phyloP scores from a whole-genome alignment of 202 grass and related monocot species.

The Dendrocalamus latiflorus region DNA sequence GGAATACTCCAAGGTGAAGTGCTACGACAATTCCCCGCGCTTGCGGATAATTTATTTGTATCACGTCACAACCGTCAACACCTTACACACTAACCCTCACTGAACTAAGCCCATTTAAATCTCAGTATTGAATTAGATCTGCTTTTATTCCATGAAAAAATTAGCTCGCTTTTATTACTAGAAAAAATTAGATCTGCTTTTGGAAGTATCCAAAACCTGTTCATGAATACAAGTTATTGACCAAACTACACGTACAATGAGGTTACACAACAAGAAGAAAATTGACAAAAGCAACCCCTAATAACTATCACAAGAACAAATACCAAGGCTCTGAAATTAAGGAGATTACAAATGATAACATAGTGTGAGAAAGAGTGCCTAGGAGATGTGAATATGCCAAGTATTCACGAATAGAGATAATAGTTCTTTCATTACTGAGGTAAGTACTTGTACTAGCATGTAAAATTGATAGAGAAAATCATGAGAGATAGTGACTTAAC shows the following conservation, averaged over 20 bases:
- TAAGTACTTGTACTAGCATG: background rate
- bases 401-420: background rate
- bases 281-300: background rate
- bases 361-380: background rate
- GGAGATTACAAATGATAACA: background rate
- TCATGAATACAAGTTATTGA: background rate
- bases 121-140: background rate
- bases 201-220: background rate
- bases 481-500: constrained; percentile 1
- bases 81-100: background rate
- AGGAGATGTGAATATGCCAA: background rate
- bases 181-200: background rate
- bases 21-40: too few species aligned
- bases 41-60: too few species aligned
- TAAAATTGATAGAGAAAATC: background rate
- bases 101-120: constrained; percentile 7
- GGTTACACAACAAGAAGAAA: background rate
- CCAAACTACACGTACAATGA: background rate
- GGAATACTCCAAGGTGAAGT: too few species aligned
- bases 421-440: background rate
- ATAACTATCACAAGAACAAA: background rate
- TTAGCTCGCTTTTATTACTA: too few species aligned
- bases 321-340: background rate
- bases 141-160: background rate
- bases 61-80: too few species aligned